Evolutionary conservation across 176 grass and related monocot genomes (phyloP), one percentile per base, ranked within the genome.

Genomic region (Panicum miliaceum): DNA sequence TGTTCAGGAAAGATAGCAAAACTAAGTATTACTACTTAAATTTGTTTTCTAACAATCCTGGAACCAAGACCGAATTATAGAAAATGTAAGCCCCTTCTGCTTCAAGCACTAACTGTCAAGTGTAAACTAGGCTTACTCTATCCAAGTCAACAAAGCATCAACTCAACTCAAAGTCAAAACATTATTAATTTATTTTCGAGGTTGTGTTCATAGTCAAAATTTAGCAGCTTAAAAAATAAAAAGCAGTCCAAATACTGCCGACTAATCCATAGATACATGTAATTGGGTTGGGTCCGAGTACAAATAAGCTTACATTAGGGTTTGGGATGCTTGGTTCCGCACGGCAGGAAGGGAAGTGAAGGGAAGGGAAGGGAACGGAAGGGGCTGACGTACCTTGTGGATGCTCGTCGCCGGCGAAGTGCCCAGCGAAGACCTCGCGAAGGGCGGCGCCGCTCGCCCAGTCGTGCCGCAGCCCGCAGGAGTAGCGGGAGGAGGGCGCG

Each of bases 51-150:
- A 34, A 32, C 29, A 32, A 59, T 43, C 67, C 18, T 82, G 22
- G 37, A 82, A 60, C 56, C 36, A 81, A 41, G 18, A 61, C 38
- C 38, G 19, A 58, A 32, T 81, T 22, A 77, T 81, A 81, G 78
- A 80, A 64, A 65, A 12, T 64, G 3, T 70, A 43, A 42, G 42
- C 68, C 12, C 22, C 40, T 26, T 41, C n/a, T 48, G 13, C 43
- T 27, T 73, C 13, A 73, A 8, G 68, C n/a, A 48, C 41, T 71
- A 71, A 12, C 13, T 68, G 66, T 42, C 22, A 2, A 47, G 22
- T 71, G n/a, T 45, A 23, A 70, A 45, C 11, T 14, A 70, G 40
- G 67, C 67, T 70, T 45, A 45, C 5, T 22, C 53, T 57, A 4
- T 70, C 67, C 22, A 70, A 45, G 5, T 70, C 40, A 22, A 70